A percentile compares a stretch with the other conserved stretches of the same genome.
These are phyloP conservation scores for Lachnellula suecica DNA, from an alignment of 2,329 filamentous ascomycete species.

Conservation along the genomic window DNA sequence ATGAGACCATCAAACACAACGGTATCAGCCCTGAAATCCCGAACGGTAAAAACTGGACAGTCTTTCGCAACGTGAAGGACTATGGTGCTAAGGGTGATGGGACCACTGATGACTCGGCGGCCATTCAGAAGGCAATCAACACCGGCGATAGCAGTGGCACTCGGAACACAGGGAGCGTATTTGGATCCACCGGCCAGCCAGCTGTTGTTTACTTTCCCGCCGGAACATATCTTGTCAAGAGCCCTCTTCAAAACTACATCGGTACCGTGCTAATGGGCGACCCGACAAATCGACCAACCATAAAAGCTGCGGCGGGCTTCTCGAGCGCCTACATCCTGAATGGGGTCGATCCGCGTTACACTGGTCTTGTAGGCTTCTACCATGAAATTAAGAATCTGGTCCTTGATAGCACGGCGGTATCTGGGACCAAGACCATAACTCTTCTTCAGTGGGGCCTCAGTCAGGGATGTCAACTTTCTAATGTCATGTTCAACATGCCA, in stretches of 20 bases:
- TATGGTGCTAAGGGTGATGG: constrained; percentile 70
- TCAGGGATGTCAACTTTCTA: constrained; percentile 34
- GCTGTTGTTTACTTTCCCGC: constrained; percentile 28
- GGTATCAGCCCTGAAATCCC: too few species aligned
- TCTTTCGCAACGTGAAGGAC: constrained; percentile 76
- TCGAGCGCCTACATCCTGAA: too few species aligned
- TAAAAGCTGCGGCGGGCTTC: constrained; percentile 72
- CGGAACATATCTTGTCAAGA: constrained; percentile 28
- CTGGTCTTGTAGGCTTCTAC: too few species aligned
- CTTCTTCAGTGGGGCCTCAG: constrained; percentile 36
- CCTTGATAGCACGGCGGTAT: constrained; percentile 28
- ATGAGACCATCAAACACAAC: too few species aligned
- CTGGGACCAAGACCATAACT: constrained; percentile 19
- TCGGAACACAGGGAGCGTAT: too few species aligned
- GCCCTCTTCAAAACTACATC: constrained; percentile 25
- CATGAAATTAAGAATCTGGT: too few species aligned
- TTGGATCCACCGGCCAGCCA: constrained; percentile 51
- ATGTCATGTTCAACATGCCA: constrained; percentile 35
- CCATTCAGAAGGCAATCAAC: constrained; percentile 85
- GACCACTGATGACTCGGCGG: constrained; percentile 75
- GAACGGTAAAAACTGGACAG: too few species aligned
- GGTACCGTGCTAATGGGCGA: constrained; percentile 29
- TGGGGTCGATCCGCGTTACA: too few species aligned
- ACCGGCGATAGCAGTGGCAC: too few species aligned
- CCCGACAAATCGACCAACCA: constrained; percentile 54